A percentile compares a stretch with the other conserved stretches of the same genome.
Conservation (phyloP, 1,284 basidiomycete species). For the Phlebopus sp. region DNA sequence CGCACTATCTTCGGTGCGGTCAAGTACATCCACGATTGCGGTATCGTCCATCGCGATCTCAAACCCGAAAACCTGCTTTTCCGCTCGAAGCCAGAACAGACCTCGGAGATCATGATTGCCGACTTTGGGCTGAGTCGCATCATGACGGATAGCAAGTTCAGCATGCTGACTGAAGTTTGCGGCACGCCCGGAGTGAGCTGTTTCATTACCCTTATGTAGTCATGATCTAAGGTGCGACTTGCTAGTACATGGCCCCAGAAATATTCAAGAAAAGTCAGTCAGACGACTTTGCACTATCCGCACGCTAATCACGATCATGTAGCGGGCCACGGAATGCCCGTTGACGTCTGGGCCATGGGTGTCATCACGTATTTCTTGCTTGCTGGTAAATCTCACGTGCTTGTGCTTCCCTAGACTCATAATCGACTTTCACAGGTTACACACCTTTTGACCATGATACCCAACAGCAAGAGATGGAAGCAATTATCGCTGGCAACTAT, state of each 20-base stretch:
- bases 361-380: slow-evolving; percentile 96
- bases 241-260: slow-evolving; percentile 95
- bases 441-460: slow-evolving; percentile 92
- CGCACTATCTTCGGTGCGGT: slow-evolving; percentile 87
- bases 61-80: slow-evolving; percentile 98
- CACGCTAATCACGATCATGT: slow-evolving; percentile 3
- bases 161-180: slow-evolving; percentile 90
- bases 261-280: slow-evolving; percentile 90
- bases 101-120: slow-evolving; percentile 91
- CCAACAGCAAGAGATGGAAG: slow-evolving; percentile 88
- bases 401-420: slow-evolving; percentile 1
- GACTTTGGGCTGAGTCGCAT: slow-evolving; percentile 93
- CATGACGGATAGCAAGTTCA: slow-evolving; percentile 89
- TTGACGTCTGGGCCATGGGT: slow-evolving; percentile 97
- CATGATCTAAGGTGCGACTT: slow-evolving; percentile 11
- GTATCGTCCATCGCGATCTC: slow-evolving; percentile 96
- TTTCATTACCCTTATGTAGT: background rate
- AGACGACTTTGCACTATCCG: background rate
- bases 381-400: slow-evolving; percentile 43
- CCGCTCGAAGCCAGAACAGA: slow-evolving; percentile 84
- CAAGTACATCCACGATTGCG: slow-evolving; percentile 88
- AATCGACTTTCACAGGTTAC: slow-evolving; percentile 49
- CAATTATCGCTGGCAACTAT: slow-evolving; percentile 90
- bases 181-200: slow-evolving; percentile 76
- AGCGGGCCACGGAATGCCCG: slow-evolving; percentile 94